Conservation (phyloP, 371 early-diverging fungal genomes). For the Mucor indicus region DNA sequence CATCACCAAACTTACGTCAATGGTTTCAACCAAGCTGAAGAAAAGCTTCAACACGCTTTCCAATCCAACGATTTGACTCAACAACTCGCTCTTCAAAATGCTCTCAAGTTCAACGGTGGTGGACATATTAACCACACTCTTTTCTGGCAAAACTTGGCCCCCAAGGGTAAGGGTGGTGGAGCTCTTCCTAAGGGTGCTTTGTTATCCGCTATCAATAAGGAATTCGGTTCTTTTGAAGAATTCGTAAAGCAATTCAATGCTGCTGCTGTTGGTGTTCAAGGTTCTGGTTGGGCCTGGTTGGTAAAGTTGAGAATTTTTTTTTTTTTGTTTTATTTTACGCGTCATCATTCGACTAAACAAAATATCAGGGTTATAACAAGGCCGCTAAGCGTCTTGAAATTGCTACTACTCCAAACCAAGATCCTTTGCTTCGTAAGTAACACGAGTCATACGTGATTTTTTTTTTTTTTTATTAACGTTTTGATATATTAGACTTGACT, state of each 20-base stretch:
- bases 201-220: slow-evolving; percentile 58
- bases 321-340: not conserved
- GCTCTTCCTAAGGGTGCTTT: slow-evolving; percentile 20
- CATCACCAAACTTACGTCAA: slow-evolving; percentile 88
- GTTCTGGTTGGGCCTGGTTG: slow-evolving; percentile 99
- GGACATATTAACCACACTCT: slow-evolving; percentile 98
- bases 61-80: slow-evolving; percentile 68
- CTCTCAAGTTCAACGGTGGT: slow-evolving; percentile 94
- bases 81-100: slow-evolving; percentile 75
- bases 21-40: slow-evolving; percentile 54
- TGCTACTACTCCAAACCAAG: slow-evolving; percentile 93
- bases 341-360: not conserved
- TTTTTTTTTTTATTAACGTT: not conserved
- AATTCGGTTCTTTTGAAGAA: slow-evolving; percentile 88
- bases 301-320: slow-evolving; percentile 52
- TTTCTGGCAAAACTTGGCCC: slow-evolving; percentile 94
- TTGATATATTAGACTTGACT: slow-evolving; percentile 44
- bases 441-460: not conserved
- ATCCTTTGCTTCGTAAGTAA: slow-evolving; percentile 62
- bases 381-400: slow-evolving; percentile 78
- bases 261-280: slow-evolving; percentile 82
- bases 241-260: slow-evolving; percentile 81
- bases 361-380: slow-evolving; percentile 75
- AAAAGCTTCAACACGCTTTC: slow-evolving; percentile 73
- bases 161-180: slow-evolving; percentile 49